Percentiles rank a stretch among this genome's conserved stretches.
These are phyloP conservation scores for Erysimum pusillum DNA, from an alignment of 441 rosid species.

Conservation along the genomic window DNA sequence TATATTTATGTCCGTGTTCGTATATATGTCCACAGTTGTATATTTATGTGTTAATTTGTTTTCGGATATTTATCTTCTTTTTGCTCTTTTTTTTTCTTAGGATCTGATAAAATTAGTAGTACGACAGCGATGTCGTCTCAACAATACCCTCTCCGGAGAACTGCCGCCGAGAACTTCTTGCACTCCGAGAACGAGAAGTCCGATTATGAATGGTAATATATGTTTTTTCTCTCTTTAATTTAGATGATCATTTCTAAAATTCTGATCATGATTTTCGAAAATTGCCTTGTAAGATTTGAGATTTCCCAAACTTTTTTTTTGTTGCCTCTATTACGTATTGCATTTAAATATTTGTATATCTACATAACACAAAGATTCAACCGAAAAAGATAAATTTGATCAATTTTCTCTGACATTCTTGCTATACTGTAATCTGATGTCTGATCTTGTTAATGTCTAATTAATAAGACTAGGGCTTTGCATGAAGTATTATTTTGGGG, in stretches of 20 bases:
- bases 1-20: constrained; percentile 32
- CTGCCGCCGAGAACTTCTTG: constrained; percentile 41
- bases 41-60: not conserved
- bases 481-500: not conserved
- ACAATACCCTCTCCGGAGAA: constrained; percentile 40
- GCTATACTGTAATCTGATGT: not conserved
- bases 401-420: constrained; percentile 18
- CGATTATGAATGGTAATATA: constrained; percentile 46
- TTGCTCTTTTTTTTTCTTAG: constrained; percentile 38
- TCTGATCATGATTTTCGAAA: not conserved
- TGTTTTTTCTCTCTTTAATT: not conserved
- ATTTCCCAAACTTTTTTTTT: not conserved
- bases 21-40: not conserved
- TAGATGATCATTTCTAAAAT: not conserved
- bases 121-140: constrained; percentile 34
- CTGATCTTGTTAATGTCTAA: not conserved
- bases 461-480: constrained; percentile 4
- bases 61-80: not conserved
- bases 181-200: constrained; percentile 44
- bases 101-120: constrained; percentile 10
- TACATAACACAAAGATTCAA: not conserved
- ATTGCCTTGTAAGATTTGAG: not conserved
- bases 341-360: not conserved
- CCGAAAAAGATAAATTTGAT: not conserved
- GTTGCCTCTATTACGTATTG: not conserved